A percentile compares a stretch with the other conserved stretches of the same genome.
Evolutionary conservation across 495 filamentous ascomycete genomes (phyloP).

Genomic region (Cladorrhinum samala): DNA sequence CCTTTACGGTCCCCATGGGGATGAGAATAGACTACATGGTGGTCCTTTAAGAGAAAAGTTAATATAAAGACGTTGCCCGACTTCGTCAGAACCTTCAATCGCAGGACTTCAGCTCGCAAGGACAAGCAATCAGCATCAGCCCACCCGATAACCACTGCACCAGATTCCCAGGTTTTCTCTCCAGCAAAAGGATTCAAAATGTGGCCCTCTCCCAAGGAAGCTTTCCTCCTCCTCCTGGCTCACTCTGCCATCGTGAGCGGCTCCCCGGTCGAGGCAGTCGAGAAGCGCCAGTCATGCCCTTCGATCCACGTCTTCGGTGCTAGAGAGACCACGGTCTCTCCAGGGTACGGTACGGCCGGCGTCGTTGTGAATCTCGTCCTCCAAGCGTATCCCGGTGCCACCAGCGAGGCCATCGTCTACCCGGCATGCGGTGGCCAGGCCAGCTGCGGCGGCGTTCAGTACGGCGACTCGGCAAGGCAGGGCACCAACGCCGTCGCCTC

Average conservation of each 20-base stretch:
- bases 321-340: constrained; percentile 53
- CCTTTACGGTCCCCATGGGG: neutral
- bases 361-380: constrained; percentile 50
- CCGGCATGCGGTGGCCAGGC: constrained; percentile 46
- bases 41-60: neutral
- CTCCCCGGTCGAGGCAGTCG: constrained; percentile 19
- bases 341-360: constrained; percentile 50
- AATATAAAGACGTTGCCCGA: constrained; percentile 2
- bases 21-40: neutral
- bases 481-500: constrained; percentile 48
- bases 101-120: neutral
- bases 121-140: too few relatives aligned
- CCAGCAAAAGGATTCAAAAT: constrained; percentile 15
- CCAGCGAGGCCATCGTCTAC: constrained; percentile 48
- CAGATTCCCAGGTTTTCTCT: too few relatives aligned
- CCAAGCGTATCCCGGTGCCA: constrained; percentile 48
- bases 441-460: constrained; percentile 44
- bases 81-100: neutral
- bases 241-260: constrained; percentile 26
- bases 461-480: constrained; percentile 46
- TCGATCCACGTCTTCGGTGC: constrained; percentile 57
- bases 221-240: constrained; percentile 22
- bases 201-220: constrained; percentile 28
- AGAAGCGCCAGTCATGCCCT: constrained; percentile 37
- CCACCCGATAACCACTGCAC: too few relatives aligned